phyloP scores from a whole-genome alignment of 2,329 filamentous ascomycete species.

The Colletotrichum paranaense region DNA sequence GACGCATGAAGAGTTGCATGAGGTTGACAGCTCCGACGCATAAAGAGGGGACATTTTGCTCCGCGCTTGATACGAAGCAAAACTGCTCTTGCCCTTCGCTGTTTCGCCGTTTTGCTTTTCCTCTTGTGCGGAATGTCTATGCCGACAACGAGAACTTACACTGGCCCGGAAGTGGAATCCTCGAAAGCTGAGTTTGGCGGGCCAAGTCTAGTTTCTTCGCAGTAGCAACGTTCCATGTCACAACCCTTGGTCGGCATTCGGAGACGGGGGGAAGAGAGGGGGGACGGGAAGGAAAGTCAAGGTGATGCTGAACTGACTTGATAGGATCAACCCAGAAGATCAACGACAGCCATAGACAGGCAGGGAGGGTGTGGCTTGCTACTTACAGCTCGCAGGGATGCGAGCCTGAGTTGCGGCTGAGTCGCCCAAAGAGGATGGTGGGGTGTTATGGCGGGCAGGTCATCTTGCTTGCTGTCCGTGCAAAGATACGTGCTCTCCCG shows the following conservation, averaged over 20 bases:
- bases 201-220: conserved; percentile 11
- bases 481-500: background rate
- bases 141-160: conserved; percentile 5
- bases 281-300: background rate
- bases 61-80: conserved; percentile 5
- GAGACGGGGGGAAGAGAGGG: background rate
- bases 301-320: background rate
- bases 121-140: background rate
- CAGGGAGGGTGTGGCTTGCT: conserved; percentile 27
- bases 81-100: background rate
- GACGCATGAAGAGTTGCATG: conserved; percentile 9
- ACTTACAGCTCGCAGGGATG: conserved; percentile 18
- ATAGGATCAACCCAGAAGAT: background rate
- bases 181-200: conserved; percentile 2
- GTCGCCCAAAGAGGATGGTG: conserved; percentile 15
- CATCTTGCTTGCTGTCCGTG: conserved; percentile 4
- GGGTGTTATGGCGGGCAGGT: background rate
- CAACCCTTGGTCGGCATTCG: conserved; percentile 6
- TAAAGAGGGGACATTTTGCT: conserved; percentile 10
- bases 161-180: background rate
- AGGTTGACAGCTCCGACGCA: background rate
- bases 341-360: background rate
- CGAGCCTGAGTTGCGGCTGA: conserved; percentile 26
- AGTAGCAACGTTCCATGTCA: background rate
- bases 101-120: background rate